Evolutionary conservation across 768 basidiomycete species (phyloP).

Genomic region (Hygrocybe coccinea): DNA sequence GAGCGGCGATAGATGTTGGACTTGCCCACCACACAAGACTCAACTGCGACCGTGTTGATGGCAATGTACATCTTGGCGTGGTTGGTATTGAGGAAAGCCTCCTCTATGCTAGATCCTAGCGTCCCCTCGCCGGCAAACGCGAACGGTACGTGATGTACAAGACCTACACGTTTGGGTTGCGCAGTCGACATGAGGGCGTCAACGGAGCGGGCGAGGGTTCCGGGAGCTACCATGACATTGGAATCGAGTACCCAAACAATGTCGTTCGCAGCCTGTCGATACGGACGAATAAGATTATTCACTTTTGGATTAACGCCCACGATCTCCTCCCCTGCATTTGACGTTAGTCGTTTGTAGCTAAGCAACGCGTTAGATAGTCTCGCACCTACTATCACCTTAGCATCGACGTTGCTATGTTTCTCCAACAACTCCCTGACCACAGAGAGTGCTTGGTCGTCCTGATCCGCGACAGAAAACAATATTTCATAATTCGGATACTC

Average conservation of each 20-base stretch:
- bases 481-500: slow-evolving; percentile 92
- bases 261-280: slow-evolving; percentile 74
- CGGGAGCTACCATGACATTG: slow-evolving; percentile 75
- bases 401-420: slow-evolving; percentile 73
- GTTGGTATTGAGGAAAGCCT: slow-evolving; percentile 93
- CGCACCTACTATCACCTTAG: slow-evolving; percentile 73
- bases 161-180: slow-evolving; percentile 51
- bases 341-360: not conserved
- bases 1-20: slow-evolving; percentile 90
- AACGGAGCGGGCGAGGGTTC: slow-evolving; percentile 80
- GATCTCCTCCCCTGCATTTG: slow-evolving; percentile 60
- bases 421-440: slow-evolving; percentile 73
- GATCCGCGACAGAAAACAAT: slow-evolving; percentile 85
- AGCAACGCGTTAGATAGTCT: slow-evolving; percentile 4
- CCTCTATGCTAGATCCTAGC: slow-evolving; percentile 82
- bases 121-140: slow-evolving; percentile 65
- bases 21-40: slow-evolving; percentile 96
- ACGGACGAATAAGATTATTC: slow-evolving; percentile 89
- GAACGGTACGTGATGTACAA: slow-evolving; percentile 95
- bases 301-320: slow-evolving; percentile 97
- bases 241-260: slow-evolving; percentile 97
- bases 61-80: slow-evolving; percentile 98
- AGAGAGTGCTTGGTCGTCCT: slow-evolving; percentile 80
- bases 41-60: slow-evolving; percentile 81
- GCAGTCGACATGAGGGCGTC: slow-evolving; percentile 56